phyloP scores from a whole-genome alignment of 129 eudicot species.

The Helianthus tuberosus region DNA sequence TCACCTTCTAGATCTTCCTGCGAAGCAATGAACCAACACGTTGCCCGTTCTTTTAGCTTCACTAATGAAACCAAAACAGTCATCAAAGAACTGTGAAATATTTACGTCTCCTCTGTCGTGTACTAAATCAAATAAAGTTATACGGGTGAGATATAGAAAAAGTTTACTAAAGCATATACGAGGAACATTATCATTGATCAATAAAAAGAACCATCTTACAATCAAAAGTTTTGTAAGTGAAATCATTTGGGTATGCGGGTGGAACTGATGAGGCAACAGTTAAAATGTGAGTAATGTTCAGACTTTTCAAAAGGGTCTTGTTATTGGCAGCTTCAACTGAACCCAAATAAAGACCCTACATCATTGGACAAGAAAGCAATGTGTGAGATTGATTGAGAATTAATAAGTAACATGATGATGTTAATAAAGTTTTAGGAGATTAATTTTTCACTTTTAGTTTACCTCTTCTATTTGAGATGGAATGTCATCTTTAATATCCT shows the following conservation, averaged over 20 bases:
- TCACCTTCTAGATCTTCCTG: slow-evolving; percentile 91
- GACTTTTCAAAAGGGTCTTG: slow-evolving; percentile 61
- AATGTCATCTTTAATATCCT: slow-evolving; percentile 45
- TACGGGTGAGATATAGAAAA: neutral
- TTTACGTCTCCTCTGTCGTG: slow-evolving; percentile 53
- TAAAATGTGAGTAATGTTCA: slow-evolving; percentile 75
- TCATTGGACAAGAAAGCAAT: neutral
- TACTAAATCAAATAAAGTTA: slow-evolving; percentile 46
- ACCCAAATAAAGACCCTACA: slow-evolving; percentile 87
- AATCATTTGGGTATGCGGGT: slow-evolving; percentile 61
- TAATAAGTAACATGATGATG: neutral
- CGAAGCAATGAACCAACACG: slow-evolving; percentile 88
- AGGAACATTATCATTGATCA: neutral
- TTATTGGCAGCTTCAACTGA: slow-evolving; percentile 87
- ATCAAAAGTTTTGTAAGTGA: slow-evolving; percentile 58
- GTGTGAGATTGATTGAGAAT: no score
- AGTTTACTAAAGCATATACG: neutral
- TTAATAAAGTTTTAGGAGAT: neutral
- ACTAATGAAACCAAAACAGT: slow-evolving; percentile 71
- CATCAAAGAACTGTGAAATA: slow-evolving; percentile 67
- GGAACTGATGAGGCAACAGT: slow-evolving; percentile 55
- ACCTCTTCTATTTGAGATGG: slow-evolving; percentile 95
- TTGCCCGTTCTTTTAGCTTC: slow-evolving; percentile 72
- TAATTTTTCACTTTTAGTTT: neutral
- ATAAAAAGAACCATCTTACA: slow-evolving; percentile 35